A percentile compares a stretch with the other conserved stretches of the same genome.
Evolutionary conservation across 176 grass and related monocot genomes (phyloP).

Genomic region (Triticum dicoccoides): DNA sequence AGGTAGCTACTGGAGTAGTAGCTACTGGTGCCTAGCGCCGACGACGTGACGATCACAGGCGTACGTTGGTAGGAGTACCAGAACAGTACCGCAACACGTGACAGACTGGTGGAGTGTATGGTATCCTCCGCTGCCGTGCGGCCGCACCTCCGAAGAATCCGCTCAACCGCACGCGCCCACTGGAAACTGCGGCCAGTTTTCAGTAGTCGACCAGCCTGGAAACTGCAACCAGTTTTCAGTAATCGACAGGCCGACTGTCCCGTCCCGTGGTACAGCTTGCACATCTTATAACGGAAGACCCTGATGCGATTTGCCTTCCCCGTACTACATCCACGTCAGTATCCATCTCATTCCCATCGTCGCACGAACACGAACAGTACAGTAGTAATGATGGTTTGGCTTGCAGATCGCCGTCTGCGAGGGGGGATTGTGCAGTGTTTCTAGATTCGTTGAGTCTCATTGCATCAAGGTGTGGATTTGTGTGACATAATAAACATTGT

Average conservation of each 20-base stretch:
- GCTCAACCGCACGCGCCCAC: not conserved
- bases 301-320: not conserved
- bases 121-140: not conserved
- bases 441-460: too few species aligned
- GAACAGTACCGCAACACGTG: not conserved
- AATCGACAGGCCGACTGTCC: not conserved
- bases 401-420: too few species aligned
- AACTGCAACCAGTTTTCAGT: not conserved
- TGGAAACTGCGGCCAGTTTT: not conserved
- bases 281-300: not conserved
- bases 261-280: not conserved
- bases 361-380: too few species aligned
- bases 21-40: not conserved
- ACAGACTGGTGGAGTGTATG: not conserved
- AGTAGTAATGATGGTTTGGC: too few species aligned
- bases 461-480: too few species aligned
- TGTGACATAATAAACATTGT: too few species aligned
- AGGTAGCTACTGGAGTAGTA: not conserved
- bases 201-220: not conserved
- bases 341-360: too few species aligned
- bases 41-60: not conserved
- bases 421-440: too few species aligned
- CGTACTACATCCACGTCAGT: not conserved
- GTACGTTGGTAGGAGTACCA: not conserved
- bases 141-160: conserved; percentile 1